These are phyloP conservation scores for Nemania sp. DNA, from an alignment of 2,329 filamentous ascomycete genomes.

Conservation along the genomic window DNA sequence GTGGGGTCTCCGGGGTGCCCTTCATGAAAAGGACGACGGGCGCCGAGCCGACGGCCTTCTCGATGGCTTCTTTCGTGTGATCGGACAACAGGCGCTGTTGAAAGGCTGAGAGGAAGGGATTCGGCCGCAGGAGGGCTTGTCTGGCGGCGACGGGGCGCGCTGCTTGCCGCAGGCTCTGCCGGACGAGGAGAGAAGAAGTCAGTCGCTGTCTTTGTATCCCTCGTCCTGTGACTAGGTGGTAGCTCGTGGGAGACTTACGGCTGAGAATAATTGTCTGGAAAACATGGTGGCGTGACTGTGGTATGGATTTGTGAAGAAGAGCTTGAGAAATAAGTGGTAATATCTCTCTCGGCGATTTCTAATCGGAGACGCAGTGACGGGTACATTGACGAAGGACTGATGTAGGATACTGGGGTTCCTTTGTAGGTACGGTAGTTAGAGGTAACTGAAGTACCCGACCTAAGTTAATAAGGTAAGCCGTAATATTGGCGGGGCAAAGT, in stretches of 20 bases:
- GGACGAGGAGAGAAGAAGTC: neutral
- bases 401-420: too few relatives aligned
- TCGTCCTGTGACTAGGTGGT: neutral
- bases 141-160: conserved; percentile 43
- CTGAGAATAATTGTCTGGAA: conserved; percentile 32
- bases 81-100: conserved; percentile 75
- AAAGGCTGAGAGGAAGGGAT: conserved; percentile 40
- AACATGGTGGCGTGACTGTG: conserved; percentile 33
- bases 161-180: conserved; percentile 51
- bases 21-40: conserved; percentile 99
- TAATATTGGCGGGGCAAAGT: too few relatives aligned
- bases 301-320: conserved; percentile 19
- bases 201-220: neutral
- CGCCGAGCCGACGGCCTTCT: conserved; percentile 83
- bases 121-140: conserved; percentile 29
- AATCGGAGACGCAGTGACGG: conserved; percentile 5
- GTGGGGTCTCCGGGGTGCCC: conserved; percentile 91
- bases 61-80: conserved; percentile 80
- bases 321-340: neutral
- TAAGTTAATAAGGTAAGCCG: too few relatives aligned
- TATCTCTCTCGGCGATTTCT: conserved; percentile 11
- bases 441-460: too few relatives aligned
- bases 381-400: neutral
- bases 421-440: too few relatives aligned
- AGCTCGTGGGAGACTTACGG: conserved; percentile 26